A percentile compares a stretch with the other conserved stretches of the same genome.
These are phyloP conservation scores for Staphylotrichum longicolle DNA, from an alignment of 495 filamentous ascomycete genomes.

Conservation along the genomic window DNA sequence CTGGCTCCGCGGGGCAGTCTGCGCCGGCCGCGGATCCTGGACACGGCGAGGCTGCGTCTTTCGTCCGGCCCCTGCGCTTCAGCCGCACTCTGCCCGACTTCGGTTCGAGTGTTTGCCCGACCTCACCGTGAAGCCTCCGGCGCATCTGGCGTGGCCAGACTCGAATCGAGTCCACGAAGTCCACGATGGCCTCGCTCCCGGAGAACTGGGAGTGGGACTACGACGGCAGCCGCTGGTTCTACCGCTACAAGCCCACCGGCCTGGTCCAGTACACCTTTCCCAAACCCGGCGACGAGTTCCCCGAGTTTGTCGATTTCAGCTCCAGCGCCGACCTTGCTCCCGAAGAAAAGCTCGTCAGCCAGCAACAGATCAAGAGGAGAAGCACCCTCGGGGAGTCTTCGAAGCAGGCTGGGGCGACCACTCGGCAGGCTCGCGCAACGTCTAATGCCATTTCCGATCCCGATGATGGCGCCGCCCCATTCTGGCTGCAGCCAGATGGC, in stretches of 20 bases:
- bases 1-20: too few relatives aligned
- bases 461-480: conserved; percentile 26
- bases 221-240: conserved; percentile 50
- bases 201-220: conserved; percentile 51
- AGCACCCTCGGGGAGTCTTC: conserved; percentile 24
- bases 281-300: conserved; percentile 50
- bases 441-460: conserved; percentile 20
- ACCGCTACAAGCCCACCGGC: conserved; percentile 46
- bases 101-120: background rate
- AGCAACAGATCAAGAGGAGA: conserved; percentile 35
- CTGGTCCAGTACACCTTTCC: conserved; percentile 50
- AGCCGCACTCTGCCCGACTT: background rate
- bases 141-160: background rate
- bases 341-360: conserved; percentile 38
- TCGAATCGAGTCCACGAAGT: too few relatives aligned
- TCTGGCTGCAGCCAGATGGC: conserved; percentile 44
- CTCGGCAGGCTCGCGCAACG: conserved; percentile 18
- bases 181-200: conserved; percentile 40
- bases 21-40: background rate
- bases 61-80: background rate
- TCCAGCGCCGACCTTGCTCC: conserved; percentile 37
- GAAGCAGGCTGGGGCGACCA: background rate
- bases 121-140: background rate
- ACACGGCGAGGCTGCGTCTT: background rate
- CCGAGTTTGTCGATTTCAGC: conserved; percentile 41